Evolutionary conservation across 2,329 filamentous ascomycete species (phyloP).

Genomic region (Dothistroma pini): DNA sequence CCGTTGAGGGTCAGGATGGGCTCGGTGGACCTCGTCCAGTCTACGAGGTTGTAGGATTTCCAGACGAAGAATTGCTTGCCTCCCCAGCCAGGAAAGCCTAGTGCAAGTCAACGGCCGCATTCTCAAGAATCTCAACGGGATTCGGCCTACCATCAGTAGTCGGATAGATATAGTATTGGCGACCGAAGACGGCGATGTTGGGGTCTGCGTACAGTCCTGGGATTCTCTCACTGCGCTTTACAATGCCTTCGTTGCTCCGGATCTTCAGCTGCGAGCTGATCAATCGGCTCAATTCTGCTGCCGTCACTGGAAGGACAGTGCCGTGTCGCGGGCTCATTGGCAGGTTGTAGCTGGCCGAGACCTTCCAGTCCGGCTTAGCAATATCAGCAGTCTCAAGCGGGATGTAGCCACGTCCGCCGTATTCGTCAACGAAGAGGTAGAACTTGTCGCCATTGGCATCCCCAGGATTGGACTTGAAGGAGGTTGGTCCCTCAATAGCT

Average conservation of each 20-base stretch:
- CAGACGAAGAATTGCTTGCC: constrained; percentile 49
- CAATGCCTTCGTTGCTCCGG: constrained; percentile 7
- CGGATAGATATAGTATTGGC: constrained; percentile 48
- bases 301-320: constrained; percentile 52
- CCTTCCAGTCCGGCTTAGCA: constrained; percentile 47
- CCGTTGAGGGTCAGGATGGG: constrained; percentile 48
- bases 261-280: constrained; percentile 10
- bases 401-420: constrained; percentile 50
- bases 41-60: constrained; percentile 44
- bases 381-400: constrained; percentile 52
- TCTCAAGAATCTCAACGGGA: background rate
- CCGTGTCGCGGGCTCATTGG: constrained; percentile 52
- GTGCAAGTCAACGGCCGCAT: background rate
- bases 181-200: constrained; percentile 45
- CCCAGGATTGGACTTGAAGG: constrained; percentile 49
- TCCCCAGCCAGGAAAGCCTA: constrained; percentile 38
- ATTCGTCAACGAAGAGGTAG: constrained; percentile 56
- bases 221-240: constrained; percentile 16
- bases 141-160: constrained; percentile 45
- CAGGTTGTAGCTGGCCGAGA: constrained; percentile 46
- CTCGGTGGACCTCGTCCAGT: constrained; percentile 41
- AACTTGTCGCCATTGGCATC: constrained; percentile 53
- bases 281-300: constrained; percentile 38
- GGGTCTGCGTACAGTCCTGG: constrained; percentile 41
- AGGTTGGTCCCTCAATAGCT: constrained; percentile 51